Evolutionary conservation across 108 stramenopile species (phyloP).

Genomic region (Conticribra weissflogii): DNA sequence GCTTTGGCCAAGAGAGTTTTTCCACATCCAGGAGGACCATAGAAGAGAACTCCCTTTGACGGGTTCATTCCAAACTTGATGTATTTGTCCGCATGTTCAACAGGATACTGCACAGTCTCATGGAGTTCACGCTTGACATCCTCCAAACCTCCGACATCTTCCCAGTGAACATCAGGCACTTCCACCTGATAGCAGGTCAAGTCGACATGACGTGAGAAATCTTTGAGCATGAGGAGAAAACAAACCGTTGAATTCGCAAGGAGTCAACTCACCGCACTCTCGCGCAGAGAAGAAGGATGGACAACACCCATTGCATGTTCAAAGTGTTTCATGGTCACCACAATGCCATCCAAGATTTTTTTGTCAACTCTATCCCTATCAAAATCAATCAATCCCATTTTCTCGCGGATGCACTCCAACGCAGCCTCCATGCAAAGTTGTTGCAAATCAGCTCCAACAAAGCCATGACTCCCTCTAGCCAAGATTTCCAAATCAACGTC

Average conservation of each 20-base stretch:
- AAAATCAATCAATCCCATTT: constrained; percentile 83
- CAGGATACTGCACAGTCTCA: constrained; percentile 98
- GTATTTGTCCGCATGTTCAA: constrained; percentile 97
- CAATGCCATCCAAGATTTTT: constrained; percentile 75
- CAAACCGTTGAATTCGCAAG: neutral
- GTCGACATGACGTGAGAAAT: too few species aligned
- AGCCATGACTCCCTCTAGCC: constrained; percentile 96
- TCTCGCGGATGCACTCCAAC: constrained; percentile 93
- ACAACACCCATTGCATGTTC: constrained; percentile 85
- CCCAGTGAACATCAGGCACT: constrained; percentile 97
- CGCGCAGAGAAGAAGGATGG: constrained; percentile 93
- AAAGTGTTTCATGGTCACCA: constrained; percentile 92
- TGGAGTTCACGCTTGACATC: constrained; percentile 98
- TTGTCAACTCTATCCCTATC: constrained; percentile 84
- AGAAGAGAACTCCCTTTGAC: constrained; percentile 97
- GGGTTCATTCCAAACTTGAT: constrained; percentile 97
- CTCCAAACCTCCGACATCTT: constrained; percentile 98
- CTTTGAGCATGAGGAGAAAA: constrained; percentile 4
- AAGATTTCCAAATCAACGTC: constrained; percentile 91
- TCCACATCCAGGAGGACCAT: constrained; percentile 99
- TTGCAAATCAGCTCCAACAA: constrained; percentile 96
- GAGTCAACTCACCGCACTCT: constrained; percentile 87
- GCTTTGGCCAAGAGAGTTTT: constrained; percentile 99
- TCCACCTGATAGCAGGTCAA: constrained; percentile 44
- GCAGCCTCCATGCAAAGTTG: constrained; percentile 97